Percentiles rank a stretch among this genome's conserved stretches.
These are phyloP conservation scores for Backusella westeae DNA, from an alignment of 192 early-diverging fungal genomes.

Conservation along the genomic window DNA sequence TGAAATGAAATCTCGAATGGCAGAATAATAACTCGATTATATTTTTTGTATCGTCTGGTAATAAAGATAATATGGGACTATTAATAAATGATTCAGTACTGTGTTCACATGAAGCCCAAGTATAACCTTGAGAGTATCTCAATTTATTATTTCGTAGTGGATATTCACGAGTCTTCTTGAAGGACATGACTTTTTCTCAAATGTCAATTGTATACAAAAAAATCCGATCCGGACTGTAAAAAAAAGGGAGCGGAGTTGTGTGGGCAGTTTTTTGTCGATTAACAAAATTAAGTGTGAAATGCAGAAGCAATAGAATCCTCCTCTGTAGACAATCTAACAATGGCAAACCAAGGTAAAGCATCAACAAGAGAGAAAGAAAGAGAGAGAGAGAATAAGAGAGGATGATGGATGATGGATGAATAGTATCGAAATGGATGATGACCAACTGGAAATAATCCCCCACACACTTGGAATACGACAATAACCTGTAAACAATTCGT, in stretches of 20 bases:
- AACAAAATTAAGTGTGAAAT: slow-evolving; percentile 1
- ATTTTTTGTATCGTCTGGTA: too few species aligned
- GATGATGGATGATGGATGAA: slow-evolving; percentile 10
- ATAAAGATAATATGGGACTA: too few species aligned
- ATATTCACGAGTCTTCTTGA: too few species aligned
- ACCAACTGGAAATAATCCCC: background rate
- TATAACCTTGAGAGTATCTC: too few species aligned
- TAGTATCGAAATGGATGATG: background rate
- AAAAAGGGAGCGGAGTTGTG: background rate
- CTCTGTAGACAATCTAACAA: slow-evolving; percentile 12
- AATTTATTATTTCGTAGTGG: too few species aligned
- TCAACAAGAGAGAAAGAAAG: background rate
- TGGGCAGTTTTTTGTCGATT: background rate
- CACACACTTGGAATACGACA: background rate
- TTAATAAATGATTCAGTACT: too few species aligned
- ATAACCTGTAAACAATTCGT: background rate
- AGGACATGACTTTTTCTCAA: too few species aligned
- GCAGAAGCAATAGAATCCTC: background rate
- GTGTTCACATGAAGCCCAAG: too few species aligned
- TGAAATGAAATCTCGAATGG: too few species aligned
- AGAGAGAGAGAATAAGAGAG: background rate
- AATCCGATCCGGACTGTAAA: slow-evolving; percentile 3
- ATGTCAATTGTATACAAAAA: background rate
- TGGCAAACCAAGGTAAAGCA: slow-evolving; percentile 18
- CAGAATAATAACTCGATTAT: too few species aligned